phyloP scores from a whole-genome alignment of 139 green algal species.

The Dunaliella primolecta region DNA sequence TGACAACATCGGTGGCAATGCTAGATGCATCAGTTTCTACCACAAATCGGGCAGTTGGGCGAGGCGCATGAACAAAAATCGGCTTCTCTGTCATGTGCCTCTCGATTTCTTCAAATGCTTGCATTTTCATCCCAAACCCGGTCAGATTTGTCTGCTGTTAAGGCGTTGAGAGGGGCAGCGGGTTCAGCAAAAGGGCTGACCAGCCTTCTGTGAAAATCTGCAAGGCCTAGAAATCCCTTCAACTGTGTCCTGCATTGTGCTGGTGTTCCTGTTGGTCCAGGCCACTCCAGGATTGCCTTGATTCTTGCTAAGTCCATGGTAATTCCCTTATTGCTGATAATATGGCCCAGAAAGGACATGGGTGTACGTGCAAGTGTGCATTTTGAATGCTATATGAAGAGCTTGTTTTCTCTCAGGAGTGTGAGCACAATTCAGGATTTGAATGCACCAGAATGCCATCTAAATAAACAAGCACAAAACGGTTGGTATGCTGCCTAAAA shows the following conservation, averaged over 20 bases:
- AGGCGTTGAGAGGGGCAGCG: not conserved
- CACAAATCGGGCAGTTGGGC: not conserved
- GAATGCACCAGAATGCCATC: conserved; percentile 39
- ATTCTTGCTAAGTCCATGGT: not conserved
- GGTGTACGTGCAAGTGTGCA: not conserved
- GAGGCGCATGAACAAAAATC: not conserved
- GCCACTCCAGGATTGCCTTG: not conserved
- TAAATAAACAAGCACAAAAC: conserved; percentile 29
- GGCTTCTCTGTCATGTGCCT: not conserved
- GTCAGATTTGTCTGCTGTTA: not conserved
- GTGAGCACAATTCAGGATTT: too few relatives aligned
- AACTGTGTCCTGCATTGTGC: not conserved
- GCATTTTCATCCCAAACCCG: not conserved
- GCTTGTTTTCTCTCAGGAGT: too few relatives aligned
- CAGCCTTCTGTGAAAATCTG: not conserved
- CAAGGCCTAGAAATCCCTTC: not conserved
- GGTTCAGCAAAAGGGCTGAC: not conserved
- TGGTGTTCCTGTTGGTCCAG: not conserved
- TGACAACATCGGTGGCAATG: not conserved
- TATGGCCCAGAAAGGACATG: not conserved
- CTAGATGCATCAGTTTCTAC: not conserved
- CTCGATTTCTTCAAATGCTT: not conserved
- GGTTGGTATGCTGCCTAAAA: not conserved
- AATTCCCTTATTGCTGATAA: not conserved
- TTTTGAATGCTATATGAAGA: not conserved